These are phyloP conservation scores for Yamadazyma atlantica DNA, from an alignment of 1,139 yeast species.

Conservation along the genomic window DNA sequence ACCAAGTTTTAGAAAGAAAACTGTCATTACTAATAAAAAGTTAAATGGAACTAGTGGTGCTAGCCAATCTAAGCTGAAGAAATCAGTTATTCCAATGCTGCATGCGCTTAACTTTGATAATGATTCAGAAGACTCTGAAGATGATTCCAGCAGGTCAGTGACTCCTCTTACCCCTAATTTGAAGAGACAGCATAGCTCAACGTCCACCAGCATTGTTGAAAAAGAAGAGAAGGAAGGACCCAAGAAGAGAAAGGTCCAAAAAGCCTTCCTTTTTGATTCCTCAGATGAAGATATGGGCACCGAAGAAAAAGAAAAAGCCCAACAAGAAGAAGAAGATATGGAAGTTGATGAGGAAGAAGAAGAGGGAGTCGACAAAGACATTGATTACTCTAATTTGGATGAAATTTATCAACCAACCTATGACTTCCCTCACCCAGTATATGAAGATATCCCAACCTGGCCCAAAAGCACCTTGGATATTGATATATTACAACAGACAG, in stretches of 20 bases:
- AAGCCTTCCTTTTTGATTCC: slow-evolving; percentile 30
- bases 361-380: slow-evolving; percentile 12
- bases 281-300: slow-evolving; percentile 33
- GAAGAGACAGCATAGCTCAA: slow-evolving; percentile 28
- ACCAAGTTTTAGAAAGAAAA: slow-evolving; percentile 52
- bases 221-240: slow-evolving; percentile 25
- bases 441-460: slow-evolving; percentile 35
- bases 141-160: slow-evolving; percentile 42
- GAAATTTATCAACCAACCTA: slow-evolving; percentile 45
- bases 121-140: slow-evolving; percentile 45
- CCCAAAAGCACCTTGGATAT: slow-evolving; percentile 39
- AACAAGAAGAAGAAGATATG: slow-evolving; percentile 11
- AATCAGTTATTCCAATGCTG: slow-evolving; percentile 59
- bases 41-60: slow-evolving; percentile 1
- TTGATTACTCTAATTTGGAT: slow-evolving; percentile 24
- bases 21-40: slow-evolving; percentile 10
- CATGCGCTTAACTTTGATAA: slow-evolving; percentile 64
- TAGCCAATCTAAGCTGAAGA: slow-evolving; percentile 13
- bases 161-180: slow-evolving; percentile 34
- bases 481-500: slow-evolving; percentile 48
- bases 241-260: slow-evolving; percentile 22
- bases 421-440: slow-evolving; percentile 50
- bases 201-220: slow-evolving; percentile 27
- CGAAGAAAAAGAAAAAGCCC: slow-evolving; percentile 6
- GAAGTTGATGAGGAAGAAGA: slow-evolving; percentile 9